phyloP scores from a whole-genome alignment of 306 rosid genomes.

The Pterocarpus macrocarpus region DNA sequence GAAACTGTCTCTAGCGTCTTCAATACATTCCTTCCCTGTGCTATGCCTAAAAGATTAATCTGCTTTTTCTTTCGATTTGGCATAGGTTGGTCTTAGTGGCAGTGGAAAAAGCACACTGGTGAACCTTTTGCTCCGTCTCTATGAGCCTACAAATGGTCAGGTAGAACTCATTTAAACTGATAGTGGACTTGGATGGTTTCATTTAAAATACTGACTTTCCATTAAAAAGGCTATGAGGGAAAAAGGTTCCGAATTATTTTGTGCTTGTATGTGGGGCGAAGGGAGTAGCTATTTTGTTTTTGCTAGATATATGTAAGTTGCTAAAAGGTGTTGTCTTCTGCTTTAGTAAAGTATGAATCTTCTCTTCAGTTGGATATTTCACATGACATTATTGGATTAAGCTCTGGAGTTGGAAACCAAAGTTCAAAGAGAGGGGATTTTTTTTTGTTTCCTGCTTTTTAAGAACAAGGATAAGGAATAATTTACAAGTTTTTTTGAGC shows the following conservation, averaged over 20 bases:
- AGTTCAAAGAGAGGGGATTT: too few relatives aligned
- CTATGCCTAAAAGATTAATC: conserved; percentile 42
- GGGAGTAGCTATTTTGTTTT: background rate
- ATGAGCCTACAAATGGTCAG: conserved; percentile 96
- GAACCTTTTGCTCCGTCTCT: conserved; percentile 92
- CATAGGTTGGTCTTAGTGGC: conserved; percentile 96
- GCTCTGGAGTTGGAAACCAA: too few relatives aligned
- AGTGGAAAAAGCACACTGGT: conserved; percentile 98
- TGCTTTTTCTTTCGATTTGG: conserved; percentile 37
- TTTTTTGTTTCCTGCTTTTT: too few relatives aligned
- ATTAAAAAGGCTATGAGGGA: background rate
- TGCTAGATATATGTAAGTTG: conserved; percentile 4
- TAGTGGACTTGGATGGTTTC: conserved; percentile 8
- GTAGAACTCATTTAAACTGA: conserved; percentile 52
- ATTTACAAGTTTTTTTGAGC: too few relatives aligned
- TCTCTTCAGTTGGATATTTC: too few relatives aligned
- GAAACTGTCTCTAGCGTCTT: conserved; percentile 47
- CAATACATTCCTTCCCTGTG: conserved; percentile 40
- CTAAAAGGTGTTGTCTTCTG: background rate
- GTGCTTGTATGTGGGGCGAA: background rate
- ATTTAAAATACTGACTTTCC: conserved; percentile 14
- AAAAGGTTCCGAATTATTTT: background rate
- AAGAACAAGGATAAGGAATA: too few relatives aligned
- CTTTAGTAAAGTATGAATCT: too few relatives aligned
- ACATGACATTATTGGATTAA: too few relatives aligned